Conservation (phyloP, 192 early-diverging fungal species). For the Phlyctochytrium planicorne region DNA sequence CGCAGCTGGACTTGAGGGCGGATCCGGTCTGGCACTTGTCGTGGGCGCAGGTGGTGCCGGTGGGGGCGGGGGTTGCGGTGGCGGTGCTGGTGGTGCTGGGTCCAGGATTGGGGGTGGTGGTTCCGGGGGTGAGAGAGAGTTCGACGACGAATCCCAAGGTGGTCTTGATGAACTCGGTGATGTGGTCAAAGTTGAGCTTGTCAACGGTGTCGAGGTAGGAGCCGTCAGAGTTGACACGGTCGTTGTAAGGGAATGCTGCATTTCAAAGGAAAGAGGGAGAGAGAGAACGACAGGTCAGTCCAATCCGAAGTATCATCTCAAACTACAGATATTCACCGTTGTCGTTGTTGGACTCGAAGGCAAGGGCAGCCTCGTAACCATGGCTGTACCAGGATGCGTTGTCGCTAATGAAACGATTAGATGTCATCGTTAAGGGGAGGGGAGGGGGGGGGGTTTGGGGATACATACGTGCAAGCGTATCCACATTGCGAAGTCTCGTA, state of each 20-base stretch:
- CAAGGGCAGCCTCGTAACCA: background rate
- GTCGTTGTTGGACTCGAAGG: background rate
- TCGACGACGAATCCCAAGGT: constrained; percentile 72
- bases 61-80: constrained; percentile 16
- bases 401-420: too few relatives aligned
- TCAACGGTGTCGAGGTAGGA: constrained; percentile 15
- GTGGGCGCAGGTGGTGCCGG: constrained; percentile 17
- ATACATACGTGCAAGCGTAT: constrained; percentile 8
- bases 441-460: constrained; percentile 1
- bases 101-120: constrained; percentile 39
- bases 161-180: constrained; percentile 17
- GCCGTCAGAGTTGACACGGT: constrained; percentile 27
- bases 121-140: constrained; percentile 28
- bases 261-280: too few relatives aligned
- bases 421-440: too few relatives aligned
- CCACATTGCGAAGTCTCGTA: too few relatives aligned
- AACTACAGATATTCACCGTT: too few relatives aligned
- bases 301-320: too few relatives aligned
- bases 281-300: too few relatives aligned
- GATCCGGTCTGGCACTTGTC: background rate
- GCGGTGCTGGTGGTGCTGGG: constrained; percentile 37
- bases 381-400: too few relatives aligned
- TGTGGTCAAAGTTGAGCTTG: constrained; percentile 6
- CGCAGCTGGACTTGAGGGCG: constrained; percentile 14
- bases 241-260: constrained; percentile 11